Evolutionary conservation across 2,329 filamentous ascomycete genomes (phyloP), one percentile per base, ranked within the genome.

Genomic region (Exophiala dermatitidis): DNA sequence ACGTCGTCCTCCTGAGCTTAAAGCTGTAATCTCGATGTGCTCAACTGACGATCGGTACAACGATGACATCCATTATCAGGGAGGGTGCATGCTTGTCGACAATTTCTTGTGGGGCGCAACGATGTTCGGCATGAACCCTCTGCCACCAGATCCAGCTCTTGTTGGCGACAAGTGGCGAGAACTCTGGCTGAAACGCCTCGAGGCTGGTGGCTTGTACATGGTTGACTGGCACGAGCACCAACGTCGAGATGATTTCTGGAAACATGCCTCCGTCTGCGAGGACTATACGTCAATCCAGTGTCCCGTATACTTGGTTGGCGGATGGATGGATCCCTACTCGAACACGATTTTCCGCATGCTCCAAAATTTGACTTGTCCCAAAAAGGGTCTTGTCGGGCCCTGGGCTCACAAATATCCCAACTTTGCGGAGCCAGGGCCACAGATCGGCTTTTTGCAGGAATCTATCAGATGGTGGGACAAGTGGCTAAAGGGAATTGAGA

Each of bases 141-240:
- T 51, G 9, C 53, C 53, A 3, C 53, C 53, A 5, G 53, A 55
- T 45, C 53, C 53, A 5, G 42, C 44, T 6, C 31, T 52, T 3
- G 53, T 55, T 3, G 53, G 53, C 6, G 53, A 52, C 5, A 55
- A 55, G 37, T 55, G 53, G 53, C 53, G 53, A 44, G 53, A 55
- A 5, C 43, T 48, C 7, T 55, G 53, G 53, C 10, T 55, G 48
- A 28, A 12, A 8, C 40, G 53, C 2, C 43, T 55, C n/a, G 53
- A 55, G 38, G 53, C 53, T n/a, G 48, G 53, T 26, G 48, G 52
- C 8, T 34, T 50, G 33, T 54, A 42, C 32, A 46, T 54, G 46
- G 52, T 54, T 4, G 52, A 54, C 9, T 54, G 52, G 52, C 52
- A 54, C 19, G 33, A 28, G 37, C 52, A 54, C 26, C 52, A 54